phyloP scores from a whole-genome alignment of 1,284 basidiomycete genomes.

The Leccinum subatratum region DNA sequence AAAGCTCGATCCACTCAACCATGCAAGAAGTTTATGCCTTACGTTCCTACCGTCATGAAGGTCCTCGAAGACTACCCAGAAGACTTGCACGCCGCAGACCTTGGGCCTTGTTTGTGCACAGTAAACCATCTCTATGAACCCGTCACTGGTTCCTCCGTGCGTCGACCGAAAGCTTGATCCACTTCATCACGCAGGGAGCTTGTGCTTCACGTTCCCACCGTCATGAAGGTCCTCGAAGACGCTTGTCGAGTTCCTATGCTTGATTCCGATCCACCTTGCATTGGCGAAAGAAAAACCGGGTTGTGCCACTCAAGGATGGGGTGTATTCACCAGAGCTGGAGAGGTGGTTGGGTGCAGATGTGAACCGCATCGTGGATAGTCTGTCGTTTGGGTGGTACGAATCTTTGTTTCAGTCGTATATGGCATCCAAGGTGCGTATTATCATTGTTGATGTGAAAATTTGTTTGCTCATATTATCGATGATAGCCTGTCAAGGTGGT shows the following conservation, averaged over 20 bases:
- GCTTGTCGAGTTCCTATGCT: constrained; percentile 56
- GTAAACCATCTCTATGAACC: too few species aligned
- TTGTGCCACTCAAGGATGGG: constrained; percentile 58
- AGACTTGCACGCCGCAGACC: too few species aligned
- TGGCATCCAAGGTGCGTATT: constrained; percentile 46
- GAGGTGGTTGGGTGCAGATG: constrained; percentile 51
- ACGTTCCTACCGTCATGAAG: too few species aligned
- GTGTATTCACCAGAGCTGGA: constrained; percentile 48
- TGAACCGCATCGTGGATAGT: constrained; percentile 51
- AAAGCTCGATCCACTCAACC: too few species aligned
- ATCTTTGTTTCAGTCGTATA: constrained; percentile 58
- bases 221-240: too few species aligned
- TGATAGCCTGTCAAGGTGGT: constrained; percentile 57
- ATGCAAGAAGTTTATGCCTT: too few species aligned
- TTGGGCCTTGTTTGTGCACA: too few species aligned
- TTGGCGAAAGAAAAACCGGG: constrained; percentile 53
- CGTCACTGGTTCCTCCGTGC: too few species aligned
- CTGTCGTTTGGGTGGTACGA: constrained; percentile 66
- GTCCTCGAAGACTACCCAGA: too few species aligned
- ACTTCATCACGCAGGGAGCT: too few species aligned
- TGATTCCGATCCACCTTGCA: constrained; percentile 63
- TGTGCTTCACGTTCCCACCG: too few species aligned
- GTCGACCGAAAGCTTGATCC: too few species aligned
- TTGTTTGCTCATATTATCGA: background rate
- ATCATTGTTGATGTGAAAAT: accelerated